These are phyloP conservation scores for Gremmenia infestans DNA, from an alignment of 2,329 filamentous ascomycete species.

Conservation along the genomic window DNA sequence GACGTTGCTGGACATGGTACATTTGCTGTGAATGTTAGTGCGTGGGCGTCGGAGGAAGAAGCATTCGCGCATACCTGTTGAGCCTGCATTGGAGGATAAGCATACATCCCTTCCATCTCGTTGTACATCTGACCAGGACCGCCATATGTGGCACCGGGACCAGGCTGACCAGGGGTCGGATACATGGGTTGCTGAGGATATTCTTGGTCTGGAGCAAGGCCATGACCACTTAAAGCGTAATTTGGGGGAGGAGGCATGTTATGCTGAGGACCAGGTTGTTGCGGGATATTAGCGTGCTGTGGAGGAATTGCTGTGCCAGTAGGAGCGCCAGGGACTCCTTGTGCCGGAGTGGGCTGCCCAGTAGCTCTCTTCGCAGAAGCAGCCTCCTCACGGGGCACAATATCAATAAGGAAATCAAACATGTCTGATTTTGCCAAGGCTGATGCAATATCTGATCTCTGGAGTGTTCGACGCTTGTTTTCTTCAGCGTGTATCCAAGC, in stretches of 20 bases:
- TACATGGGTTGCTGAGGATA: constrained; percentile 85
- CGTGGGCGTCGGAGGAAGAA: background rate
- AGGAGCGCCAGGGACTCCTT: constrained; percentile 45
- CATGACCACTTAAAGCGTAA: constrained; percentile 56
- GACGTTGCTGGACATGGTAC: constrained; percentile 36
- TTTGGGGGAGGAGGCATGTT: constrained; percentile 57
- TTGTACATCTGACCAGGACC: constrained; percentile 77
- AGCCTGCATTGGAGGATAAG: constrained; percentile 72
- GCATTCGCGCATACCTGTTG: constrained; percentile 64
- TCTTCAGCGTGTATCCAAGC: constrained; percentile 99
- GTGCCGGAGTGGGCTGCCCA: constrained; percentile 37
- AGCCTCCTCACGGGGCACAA: constrained; percentile 93
- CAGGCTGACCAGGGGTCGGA: constrained; percentile 69
- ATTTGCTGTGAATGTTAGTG: constrained; percentile 30
- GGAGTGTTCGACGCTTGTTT: constrained; percentile 93
- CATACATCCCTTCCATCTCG: constrained; percentile 80
- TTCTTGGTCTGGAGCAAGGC: constrained; percentile 64
- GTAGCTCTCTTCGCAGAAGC: constrained; percentile 71
- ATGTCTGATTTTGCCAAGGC: constrained; percentile 97
- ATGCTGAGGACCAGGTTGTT: constrained; percentile 47
- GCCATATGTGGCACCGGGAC: constrained; percentile 66
- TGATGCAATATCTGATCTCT: constrained; percentile 93
- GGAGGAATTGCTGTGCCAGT: constrained; percentile 46
- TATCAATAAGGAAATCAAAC: constrained; percentile 99
- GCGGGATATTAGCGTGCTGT: constrained; percentile 43